These are phyloP conservation scores for Choiromyces venosus DNA, from an alignment of 495 filamentous ascomycete species.

Conservation along the genomic window DNA sequence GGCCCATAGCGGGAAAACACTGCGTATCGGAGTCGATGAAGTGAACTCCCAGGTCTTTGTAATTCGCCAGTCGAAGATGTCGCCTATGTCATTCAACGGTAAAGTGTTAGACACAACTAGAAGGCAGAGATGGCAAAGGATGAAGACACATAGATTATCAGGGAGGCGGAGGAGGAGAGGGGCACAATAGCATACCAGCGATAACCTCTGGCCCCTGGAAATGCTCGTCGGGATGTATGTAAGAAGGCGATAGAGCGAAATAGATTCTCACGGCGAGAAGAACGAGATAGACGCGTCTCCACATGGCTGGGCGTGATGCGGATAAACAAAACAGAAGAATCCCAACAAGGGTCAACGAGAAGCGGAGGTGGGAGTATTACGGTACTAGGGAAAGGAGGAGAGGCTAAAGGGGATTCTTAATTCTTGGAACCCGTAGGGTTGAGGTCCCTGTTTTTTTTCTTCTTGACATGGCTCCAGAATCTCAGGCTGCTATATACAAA, in stretches of 20 bases:
- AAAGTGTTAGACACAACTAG: neutral
- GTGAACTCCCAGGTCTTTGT: slow-evolving; percentile 94
- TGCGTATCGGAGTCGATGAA: slow-evolving; percentile 73
- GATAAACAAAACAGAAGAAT: slow-evolving; percentile 21
- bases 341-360: slow-evolving; percentile 13
- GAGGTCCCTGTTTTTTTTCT: neutral
- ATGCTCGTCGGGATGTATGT: slow-evolving; percentile 96
- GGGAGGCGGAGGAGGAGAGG: slow-evolving; percentile 3
- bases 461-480: neutral
- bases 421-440: neutral
- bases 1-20: slow-evolving; percentile 92
- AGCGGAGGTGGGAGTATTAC: neutral
- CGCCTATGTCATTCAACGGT: slow-evolving; percentile 55
- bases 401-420: neutral
- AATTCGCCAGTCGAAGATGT: slow-evolving; percentile 81
- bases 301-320: slow-evolving; percentile 55
- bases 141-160: neutral
- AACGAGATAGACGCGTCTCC: slow-evolving; percentile 81
- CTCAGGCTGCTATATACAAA: neutral
- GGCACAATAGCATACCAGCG: slow-evolving; percentile 63
- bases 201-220: slow-evolving; percentile 98
- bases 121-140: neutral
- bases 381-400: neutral
- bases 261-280: slow-evolving; percentile 82
- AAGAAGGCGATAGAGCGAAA: slow-evolving; percentile 89